Conservation (phyloP, 2,329 filamentous ascomycete genomes). For the Phialophora macrospora region DNA sequence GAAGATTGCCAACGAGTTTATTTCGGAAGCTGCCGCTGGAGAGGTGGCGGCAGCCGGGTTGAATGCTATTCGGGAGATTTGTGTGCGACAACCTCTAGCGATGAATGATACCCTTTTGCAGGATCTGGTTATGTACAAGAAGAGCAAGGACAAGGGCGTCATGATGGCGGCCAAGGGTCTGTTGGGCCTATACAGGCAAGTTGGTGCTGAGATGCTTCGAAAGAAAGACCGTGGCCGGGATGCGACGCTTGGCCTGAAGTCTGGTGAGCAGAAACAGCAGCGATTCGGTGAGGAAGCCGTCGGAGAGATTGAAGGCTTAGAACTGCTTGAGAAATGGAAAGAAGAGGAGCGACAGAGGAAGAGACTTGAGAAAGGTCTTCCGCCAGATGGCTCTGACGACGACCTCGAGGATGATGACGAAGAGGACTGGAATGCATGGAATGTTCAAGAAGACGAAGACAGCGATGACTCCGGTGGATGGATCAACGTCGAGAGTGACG, state of each 20-base stretch:
- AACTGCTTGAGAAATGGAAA: slow-evolving; percentile 91
- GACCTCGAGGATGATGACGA: slow-evolving; percentile 66
- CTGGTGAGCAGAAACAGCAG: slow-evolving; percentile 74
- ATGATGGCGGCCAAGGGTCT: slow-evolving; percentile 97
- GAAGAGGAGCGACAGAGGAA: slow-evolving; percentile 81
- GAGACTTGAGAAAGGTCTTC: slow-evolving; percentile 69
- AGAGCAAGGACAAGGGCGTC: slow-evolving; percentile 98
- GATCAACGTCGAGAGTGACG: slow-evolving; percentile 87
- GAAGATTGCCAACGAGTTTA: slow-evolving; percentile 98
- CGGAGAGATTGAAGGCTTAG: slow-evolving; percentile 88
- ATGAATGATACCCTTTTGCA: slow-evolving; percentile 96
- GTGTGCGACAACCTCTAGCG: slow-evolving; percentile 87
- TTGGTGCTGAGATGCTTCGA: slow-evolving; percentile 84
- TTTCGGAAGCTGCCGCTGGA: slow-evolving; percentile 87
- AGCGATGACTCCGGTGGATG: slow-evolving; percentile 81
- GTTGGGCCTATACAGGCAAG: slow-evolving; percentile 86
- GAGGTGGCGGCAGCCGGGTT: slow-evolving; percentile 91
- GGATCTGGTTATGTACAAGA: slow-evolving; percentile 92
- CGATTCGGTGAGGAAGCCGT: slow-evolving; percentile 80
- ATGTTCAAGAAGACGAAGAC: slow-evolving; percentile 63
- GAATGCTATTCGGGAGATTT: slow-evolving; percentile 94
- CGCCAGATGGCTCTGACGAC: slow-evolving; percentile 64
- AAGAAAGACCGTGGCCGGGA: slow-evolving; percentile 91
- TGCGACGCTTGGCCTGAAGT: slow-evolving; percentile 78
- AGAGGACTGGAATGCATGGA: slow-evolving; percentile 62